phyloP scores from a whole-genome alignment of 2,329 filamentous ascomycete genomes.

The Alternaria sp. region DNA sequence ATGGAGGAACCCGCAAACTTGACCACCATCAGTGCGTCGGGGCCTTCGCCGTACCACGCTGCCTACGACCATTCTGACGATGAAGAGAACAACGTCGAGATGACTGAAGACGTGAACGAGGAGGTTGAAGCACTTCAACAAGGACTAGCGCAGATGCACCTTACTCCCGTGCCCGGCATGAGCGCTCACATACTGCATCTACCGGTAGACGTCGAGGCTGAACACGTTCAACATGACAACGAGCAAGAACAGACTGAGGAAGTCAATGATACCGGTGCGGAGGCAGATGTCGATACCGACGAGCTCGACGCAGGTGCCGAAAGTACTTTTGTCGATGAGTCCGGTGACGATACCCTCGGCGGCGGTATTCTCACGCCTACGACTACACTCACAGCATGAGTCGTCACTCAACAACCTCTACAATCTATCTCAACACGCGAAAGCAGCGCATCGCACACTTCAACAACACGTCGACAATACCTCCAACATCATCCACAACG shows the following conservation, averaged over 20 bases:
- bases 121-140: slow-evolving; percentile 10
- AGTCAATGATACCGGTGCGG: slow-evolving; percentile 30
- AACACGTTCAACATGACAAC: slow-evolving; percentile 12
- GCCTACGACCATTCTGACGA: slow-evolving; percentile 17
- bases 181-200: slow-evolving; percentile 1
- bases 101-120: slow-evolving; percentile 23
- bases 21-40: slow-evolving; percentile 37
- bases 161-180: not conserved
- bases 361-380: slow-evolving; percentile 27
- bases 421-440: not conserved
- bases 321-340: slow-evolving; percentile 34
- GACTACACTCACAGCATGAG: slow-evolving; percentile 4
- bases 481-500: not conserved
- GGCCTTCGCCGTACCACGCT: slow-evolving; percentile 18
- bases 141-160: slow-evolving; percentile 5
- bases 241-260: slow-evolving; percentile 6
- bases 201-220: slow-evolving; percentile 6
- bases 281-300: slow-evolving; percentile 37
- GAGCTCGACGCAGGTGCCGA: slow-evolving; percentile 32
- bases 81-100: slow-evolving; percentile 23
- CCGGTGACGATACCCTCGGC: slow-evolving; percentile 21
- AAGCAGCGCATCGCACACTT: not conserved
- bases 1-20: slow-evolving; percentile 39
- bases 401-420: no score
- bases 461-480: not conserved